Evolutionary conservation across 1,284 basidiomycete genomes (phyloP).

Genomic region (Puccinia triticina): DNA sequence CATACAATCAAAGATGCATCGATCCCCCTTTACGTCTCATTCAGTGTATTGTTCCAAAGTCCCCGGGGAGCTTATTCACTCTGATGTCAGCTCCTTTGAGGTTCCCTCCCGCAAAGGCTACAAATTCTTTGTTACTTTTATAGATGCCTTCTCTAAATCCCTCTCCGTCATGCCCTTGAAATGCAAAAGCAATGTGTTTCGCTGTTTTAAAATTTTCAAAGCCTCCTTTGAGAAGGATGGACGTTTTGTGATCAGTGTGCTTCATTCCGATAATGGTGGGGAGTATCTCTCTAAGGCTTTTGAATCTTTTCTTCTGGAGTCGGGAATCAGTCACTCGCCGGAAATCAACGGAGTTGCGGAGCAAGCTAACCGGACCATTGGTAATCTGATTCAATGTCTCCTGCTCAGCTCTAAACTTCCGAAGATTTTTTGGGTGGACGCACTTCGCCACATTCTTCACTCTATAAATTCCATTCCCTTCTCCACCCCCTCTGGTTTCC

Average conservation of each 20-base stretch:
- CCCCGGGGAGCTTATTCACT: neutral
- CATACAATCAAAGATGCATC: neutral
- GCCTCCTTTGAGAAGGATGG: slow-evolving; percentile 27
- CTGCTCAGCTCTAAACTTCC: too few species aligned
- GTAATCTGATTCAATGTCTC: neutral
- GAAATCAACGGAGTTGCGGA: slow-evolving; percentile 44
- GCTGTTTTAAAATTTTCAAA: slow-evolving; percentile 13
- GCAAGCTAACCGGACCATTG: neutral
- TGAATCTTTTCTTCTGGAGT: neutral
- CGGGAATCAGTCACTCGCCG: slow-evolving; percentile 49
- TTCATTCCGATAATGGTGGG: slow-evolving; percentile 48
- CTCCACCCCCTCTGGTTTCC: too few species aligned
- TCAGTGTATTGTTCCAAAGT: neutral
- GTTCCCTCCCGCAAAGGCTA: neutral
- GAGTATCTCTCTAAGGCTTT: slow-evolving; percentile 47
- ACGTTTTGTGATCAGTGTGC: slow-evolving; percentile 19
- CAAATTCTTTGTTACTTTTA: slow-evolving; percentile 9
- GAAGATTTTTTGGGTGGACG: too few species aligned
- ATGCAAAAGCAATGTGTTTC: slow-evolving; percentile 30
- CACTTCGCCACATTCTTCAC: too few species aligned
- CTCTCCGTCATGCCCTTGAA: slow-evolving; percentile 28
- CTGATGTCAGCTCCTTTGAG: neutral
- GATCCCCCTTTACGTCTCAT: neutral
- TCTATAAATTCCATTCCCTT: too few species aligned
- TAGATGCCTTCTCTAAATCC: slow-evolving; percentile 27